These are phyloP conservation scores for Fistulinella prunicolor DNA, from an alignment of 768 basidiomycete species.

Conservation along the genomic window DNA sequence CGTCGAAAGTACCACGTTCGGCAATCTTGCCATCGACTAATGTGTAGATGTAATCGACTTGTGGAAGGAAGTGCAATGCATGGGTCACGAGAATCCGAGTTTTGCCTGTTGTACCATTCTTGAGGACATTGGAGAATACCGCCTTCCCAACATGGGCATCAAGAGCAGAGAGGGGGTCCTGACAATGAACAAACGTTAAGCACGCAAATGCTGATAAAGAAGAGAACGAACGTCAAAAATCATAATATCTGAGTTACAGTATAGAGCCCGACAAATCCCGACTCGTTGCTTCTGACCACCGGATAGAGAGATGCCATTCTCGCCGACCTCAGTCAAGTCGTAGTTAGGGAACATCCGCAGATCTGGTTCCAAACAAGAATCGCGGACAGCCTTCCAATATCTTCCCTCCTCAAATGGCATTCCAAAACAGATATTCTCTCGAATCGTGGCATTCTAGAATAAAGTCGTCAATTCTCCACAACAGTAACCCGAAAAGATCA, in stretches of 20 bases:
- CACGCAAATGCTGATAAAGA: not conserved
- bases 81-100: constrained; percentile 91
- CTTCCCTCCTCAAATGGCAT: constrained; percentile 74
- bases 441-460: constrained; percentile 70
- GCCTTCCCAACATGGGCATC: constrained; percentile 91
- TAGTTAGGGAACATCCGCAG: constrained; percentile 72
- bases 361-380: constrained; percentile 79
- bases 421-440: constrained; percentile 90
- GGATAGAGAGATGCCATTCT: constrained; percentile 84
- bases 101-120: constrained; percentile 58
- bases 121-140: constrained; percentile 82
- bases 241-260: constrained; percentile 82
- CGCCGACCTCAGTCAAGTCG: constrained; percentile 83
- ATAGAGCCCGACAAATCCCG: constrained; percentile 84
- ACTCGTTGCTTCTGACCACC: constrained; percentile 81
- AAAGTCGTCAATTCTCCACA: not conserved
- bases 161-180: constrained; percentile 86
- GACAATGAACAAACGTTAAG: not conserved
- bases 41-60: constrained; percentile 83
- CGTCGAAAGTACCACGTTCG: constrained; percentile 76
- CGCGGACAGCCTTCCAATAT: constrained; percentile 78
- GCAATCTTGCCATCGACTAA: constrained; percentile 73
- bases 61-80: constrained; percentile 84
- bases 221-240: constrained; percentile 61
- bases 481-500: not conserved